Percentiles rank a stretch among this genome's conserved stretches.
phyloP scores from a whole-genome alignment of 1,284 basidiomycete species.

The Papiliotrema fonsecae region DNA sequence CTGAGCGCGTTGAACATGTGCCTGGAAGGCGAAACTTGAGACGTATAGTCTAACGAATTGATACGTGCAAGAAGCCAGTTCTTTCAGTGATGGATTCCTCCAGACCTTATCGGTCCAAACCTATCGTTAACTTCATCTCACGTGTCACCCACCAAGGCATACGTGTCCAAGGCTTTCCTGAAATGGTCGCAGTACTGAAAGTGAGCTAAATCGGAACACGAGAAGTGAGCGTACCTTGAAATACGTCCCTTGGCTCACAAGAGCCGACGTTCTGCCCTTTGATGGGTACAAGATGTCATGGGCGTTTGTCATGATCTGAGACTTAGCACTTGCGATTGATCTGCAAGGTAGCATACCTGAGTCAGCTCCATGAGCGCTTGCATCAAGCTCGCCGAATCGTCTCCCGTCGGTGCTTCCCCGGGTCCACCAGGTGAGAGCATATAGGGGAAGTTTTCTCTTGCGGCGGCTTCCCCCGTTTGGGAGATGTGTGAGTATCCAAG shows the following conservation, averaged over 20 bases:
- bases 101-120: slow-evolving; percentile 27
- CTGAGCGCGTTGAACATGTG: slow-evolving; percentile 47
- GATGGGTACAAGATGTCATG: slow-evolving; percentile 49
- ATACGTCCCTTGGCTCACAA: slow-evolving; percentile 48
- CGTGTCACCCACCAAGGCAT: slow-evolving; percentile 4
- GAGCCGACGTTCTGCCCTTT: slow-evolving; percentile 40
- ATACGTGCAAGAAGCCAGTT: slow-evolving; percentile 42
- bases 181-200: slow-evolving; percentile 15
- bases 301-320: slow-evolving; percentile 50
- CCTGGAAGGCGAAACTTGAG: slow-evolving; percentile 48
- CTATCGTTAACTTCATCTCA: not conserved
- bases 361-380: slow-evolving; percentile 45
- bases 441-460: slow-evolving; percentile 45
- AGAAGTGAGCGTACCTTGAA: slow-evolving; percentile 25
- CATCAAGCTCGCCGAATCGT: slow-evolving; percentile 38
- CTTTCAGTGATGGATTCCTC: slow-evolving; percentile 22
- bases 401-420: slow-evolving; percentile 10
- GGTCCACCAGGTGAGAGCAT: slow-evolving; percentile 28
- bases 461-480: slow-evolving; percentile 42
- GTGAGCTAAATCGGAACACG: slow-evolving; percentile 11
- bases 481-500: slow-evolving; percentile 41
- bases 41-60: slow-evolving; percentile 50
- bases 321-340: not conserved
- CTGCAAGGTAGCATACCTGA: slow-evolving; percentile 1
- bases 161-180: slow-evolving; percentile 15